phyloP scores from a whole-genome alignment of 495 filamentous ascomycete genomes.

The Talaromyces liani region DNA sequence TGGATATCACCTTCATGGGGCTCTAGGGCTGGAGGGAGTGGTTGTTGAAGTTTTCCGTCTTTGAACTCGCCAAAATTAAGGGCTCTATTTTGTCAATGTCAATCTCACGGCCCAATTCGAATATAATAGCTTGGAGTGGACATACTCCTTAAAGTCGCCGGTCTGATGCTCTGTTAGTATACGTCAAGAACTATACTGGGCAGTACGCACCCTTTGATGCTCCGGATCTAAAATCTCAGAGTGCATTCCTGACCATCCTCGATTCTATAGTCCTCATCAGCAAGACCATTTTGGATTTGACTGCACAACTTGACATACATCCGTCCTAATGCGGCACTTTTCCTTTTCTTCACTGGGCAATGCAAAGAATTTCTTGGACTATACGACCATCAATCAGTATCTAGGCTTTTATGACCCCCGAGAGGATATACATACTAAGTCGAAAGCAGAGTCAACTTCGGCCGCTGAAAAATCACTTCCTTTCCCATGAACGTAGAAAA shows the following conservation, averaged over 20 bases:
- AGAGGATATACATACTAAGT: slow-evolving; percentile 45
- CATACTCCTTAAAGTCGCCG: slow-evolving; percentile 89
- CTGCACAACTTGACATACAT: slow-evolving; percentile 30
- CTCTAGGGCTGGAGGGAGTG: slow-evolving; percentile 60
- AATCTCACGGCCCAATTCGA: too few relatives aligned
- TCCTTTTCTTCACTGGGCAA: slow-evolving; percentile 66
- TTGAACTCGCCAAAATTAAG: slow-evolving; percentile 86
- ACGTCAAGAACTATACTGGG: slow-evolving; percentile 1
- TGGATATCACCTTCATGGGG: slow-evolving; percentile 52
- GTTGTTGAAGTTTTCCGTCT: slow-evolving; percentile 68
- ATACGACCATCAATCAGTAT: background rate
- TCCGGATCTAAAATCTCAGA: slow-evolving; percentile 80
- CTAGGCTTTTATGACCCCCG: slow-evolving; percentile 6
- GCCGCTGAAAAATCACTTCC: slow-evolving; percentile 56
- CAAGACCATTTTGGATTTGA: background rate
- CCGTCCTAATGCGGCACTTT: slow-evolving; percentile 60
- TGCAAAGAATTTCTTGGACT: slow-evolving; percentile 76
- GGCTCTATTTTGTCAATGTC: slow-evolving; percentile 37
- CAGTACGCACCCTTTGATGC: slow-evolving; percentile 59
- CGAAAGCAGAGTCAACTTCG: slow-evolving; percentile 68
- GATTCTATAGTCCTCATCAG: slow-evolving; percentile 46
- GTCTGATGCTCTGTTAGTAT: slow-evolving; percentile 38
- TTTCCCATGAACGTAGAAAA: slow-evolving; percentile 76
- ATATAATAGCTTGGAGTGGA: too few relatives aligned
- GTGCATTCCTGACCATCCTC: slow-evolving; percentile 86